Conservation (phyloP, 805 yeast genomes). For the Debaryomyces castellii region DNA sequence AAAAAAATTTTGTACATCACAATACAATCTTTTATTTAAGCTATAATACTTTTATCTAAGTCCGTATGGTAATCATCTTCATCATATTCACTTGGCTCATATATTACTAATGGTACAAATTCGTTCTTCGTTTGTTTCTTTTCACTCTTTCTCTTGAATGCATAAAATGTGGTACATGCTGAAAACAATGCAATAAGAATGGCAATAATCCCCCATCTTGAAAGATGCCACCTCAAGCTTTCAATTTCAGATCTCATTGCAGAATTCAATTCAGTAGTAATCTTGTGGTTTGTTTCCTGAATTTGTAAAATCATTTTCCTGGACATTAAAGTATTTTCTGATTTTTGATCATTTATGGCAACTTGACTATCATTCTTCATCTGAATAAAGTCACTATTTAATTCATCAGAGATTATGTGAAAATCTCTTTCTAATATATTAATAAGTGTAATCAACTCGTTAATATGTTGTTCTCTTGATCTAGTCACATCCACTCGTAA, state of each 20-base stretch:
- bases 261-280: constrained; percentile 75
- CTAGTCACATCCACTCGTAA: constrained; percentile 73
- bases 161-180: constrained; percentile 52
- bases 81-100: constrained; percentile 51
- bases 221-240: constrained; percentile 87
- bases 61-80: constrained; percentile 57
- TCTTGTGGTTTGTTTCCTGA: constrained; percentile 82
- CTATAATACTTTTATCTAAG: constrained; percentile 36
- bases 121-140: constrained; percentile 25
- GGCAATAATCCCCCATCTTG: constrained; percentile 82
- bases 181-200: constrained; percentile 64
- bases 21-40: constrained; percentile 1
- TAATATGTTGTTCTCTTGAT: constrained; percentile 67
- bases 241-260: constrained; percentile 87
- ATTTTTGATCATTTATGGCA: constrained; percentile 81
- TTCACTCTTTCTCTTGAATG: constrained; percentile 27
- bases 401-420: constrained; percentile 71
- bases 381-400: constrained; percentile 58
- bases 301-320: constrained; percentile 65
- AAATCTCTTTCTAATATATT: constrained; percentile 71
- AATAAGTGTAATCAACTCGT: constrained; percentile 63
- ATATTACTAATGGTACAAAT: constrained; percentile 42
- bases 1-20: neutral
- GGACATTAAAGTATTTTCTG: constrained; percentile 76
- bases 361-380: constrained; percentile 76